Evolutionary conservation across 1,139 yeast species (phyloP), one percentile per base, ranked within the genome.

Genomic region (Wickerhamiella infanticola): DNA sequence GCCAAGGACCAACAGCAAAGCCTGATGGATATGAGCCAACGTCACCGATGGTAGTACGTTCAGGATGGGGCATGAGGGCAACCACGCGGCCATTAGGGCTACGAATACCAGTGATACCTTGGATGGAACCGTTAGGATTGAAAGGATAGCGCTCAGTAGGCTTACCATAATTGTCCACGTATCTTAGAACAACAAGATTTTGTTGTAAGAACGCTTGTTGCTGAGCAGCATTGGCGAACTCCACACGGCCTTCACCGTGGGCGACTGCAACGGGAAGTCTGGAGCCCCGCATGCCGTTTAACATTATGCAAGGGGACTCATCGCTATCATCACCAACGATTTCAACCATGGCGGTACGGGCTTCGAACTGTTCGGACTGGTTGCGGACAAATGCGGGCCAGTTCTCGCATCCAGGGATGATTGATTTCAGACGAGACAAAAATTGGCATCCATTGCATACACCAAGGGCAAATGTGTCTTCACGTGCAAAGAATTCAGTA

Each of bases 1-100:
- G 76, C 99, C 99, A 93, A 46, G 99, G 99, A 43, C 77, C 77
- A 59, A 81, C 80, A 6, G 52, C 53, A 31, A 53, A 46, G 47
- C 74, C 78, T 37, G 65, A 63, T 61, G 84, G 84, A 79, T 86
- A 90, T 6, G 96, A 85, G 68, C 88, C 88, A 50, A 94, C 70
- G 64, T 84, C 95, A 60, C 78, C 69, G 67, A 95, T 75, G 49
- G 81, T 74, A 43, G 85, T 93, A 69, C 99, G 84, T 67, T 93
- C 99, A 26, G 99, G 98, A 63, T 93, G 99, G 42, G 99, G 99
- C 99, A 93, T 93, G 86, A 93, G 77, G 3, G 97, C 97, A 58
- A 93, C 70, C 3, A 93, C 96, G 64, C 98, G 79, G 54, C 98
- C 98, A 60, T 84, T 84, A 48, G 82, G 83, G 45, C 90, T 78